phyloP scores from a whole-genome alignment of 83 land plant species.

The Isoetes engelmannii region DNA sequence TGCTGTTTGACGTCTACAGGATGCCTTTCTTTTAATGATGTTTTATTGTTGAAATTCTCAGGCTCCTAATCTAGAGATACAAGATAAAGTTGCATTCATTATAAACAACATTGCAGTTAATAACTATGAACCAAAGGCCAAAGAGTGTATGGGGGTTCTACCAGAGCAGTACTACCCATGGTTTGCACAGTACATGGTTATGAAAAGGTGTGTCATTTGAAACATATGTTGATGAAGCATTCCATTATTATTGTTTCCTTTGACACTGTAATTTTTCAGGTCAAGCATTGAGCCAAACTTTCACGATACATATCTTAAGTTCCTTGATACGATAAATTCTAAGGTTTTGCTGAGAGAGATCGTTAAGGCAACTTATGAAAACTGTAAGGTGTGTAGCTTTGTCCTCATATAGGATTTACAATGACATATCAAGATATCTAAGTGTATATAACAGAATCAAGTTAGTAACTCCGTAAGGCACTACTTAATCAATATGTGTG shows the following conservation, averaged over 20 bases:
- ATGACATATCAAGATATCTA: neutral
- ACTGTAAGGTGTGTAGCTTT: constrained; percentile 68
- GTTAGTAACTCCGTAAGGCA: no score
- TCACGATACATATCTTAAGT: constrained; percentile 90
- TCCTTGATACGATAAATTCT: constrained; percentile 77
- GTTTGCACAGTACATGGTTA: constrained; percentile 98
- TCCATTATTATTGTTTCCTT: neutral
- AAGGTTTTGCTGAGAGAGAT: constrained; percentile 64
- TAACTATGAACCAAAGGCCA: constrained; percentile 79
- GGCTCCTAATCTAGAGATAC: constrained; percentile 73
- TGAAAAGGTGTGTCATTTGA: constrained; percentile 63
- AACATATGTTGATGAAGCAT: neutral
- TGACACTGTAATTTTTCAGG: constrained; percentile 33
- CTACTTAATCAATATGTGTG: no score
- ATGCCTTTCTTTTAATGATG: constrained; percentile 4
- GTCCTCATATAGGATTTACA: neutral
- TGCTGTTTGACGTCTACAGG: neutral
- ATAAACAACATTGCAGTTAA: constrained; percentile 73
- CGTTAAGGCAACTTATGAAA: constrained; percentile 87
- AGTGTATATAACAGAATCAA: neutral
- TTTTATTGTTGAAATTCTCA: constrained; percentile 23
- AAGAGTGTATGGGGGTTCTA: constrained; percentile 70
- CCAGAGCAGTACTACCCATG: constrained; percentile 77
- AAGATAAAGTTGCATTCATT: constrained; percentile 84
- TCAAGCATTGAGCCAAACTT: constrained; percentile 98